These are phyloP conservation scores for Podaxis sp. DNA, from an alignment of 768 basidiomycete species.

Conservation along the genomic window DNA sequence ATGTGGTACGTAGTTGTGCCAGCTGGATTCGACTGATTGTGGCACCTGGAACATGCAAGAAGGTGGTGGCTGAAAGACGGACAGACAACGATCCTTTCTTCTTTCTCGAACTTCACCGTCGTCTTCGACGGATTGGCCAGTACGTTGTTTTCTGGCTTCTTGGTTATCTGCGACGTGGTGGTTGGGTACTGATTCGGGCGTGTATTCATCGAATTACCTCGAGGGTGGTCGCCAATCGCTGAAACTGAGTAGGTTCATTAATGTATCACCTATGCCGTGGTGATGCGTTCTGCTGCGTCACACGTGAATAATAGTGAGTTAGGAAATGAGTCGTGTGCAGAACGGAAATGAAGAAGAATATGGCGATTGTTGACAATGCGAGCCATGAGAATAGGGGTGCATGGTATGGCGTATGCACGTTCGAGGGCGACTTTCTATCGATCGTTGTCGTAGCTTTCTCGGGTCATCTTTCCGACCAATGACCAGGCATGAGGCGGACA, in stretches of 20 bases:
- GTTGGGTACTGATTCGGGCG: not conserved
- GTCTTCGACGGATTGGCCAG: not conserved
- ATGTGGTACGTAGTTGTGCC: not conserved
- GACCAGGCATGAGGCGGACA: not conserved
- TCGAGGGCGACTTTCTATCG: constrained; percentile 2
- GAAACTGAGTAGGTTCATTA: not conserved
- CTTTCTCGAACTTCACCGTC: not conserved
- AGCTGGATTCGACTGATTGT: not conserved
- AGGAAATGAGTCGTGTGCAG: not conserved
- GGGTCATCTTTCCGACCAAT: not conserved
- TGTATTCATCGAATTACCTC: not conserved
- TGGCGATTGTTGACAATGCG: not conserved
- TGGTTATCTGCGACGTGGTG: not conserved
- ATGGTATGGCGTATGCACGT: not conserved
- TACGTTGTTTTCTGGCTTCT: not conserved
- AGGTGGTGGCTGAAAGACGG: not conserved
- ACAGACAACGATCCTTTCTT: not conserved
- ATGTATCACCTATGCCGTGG: not conserved
- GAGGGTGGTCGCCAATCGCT: not conserved
- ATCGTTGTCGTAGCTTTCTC: not conserved
- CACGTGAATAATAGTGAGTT: not conserved
- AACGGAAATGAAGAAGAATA: not conserved
- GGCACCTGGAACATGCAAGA: not conserved
- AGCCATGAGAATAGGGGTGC: not conserved
- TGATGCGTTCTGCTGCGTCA: not conserved